A percentile compares a stretch with the other conserved stretches of the same genome.
These are phyloP conservation scores for Saposhnikovia divaricata DNA, from an alignment of 129 eudicot species.

Conservation along the genomic window DNA sequence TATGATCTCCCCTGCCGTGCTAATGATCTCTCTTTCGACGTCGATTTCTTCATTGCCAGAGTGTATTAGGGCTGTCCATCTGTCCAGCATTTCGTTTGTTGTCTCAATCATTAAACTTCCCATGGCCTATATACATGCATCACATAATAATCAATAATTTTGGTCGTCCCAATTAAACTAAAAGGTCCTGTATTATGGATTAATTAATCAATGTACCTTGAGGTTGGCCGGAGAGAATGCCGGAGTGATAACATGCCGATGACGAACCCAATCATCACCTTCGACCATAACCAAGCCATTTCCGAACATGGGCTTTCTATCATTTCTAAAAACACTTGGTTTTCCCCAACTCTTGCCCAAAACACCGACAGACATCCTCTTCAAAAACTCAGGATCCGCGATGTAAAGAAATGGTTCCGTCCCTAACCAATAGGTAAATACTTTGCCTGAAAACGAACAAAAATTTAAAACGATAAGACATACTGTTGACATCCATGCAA, in stretches of 20 bases:
- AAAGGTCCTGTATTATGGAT: too few relatives aligned
- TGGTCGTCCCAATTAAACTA: background rate
- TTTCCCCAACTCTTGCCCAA: constrained; percentile 92
- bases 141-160: background rate
- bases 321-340: constrained; percentile 73
- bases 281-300: constrained; percentile 82
- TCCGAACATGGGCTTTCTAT: constrained; percentile 88
- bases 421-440: constrained; percentile 83
- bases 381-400: constrained; percentile 75
- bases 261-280: constrained; percentile 91
- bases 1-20: constrained; percentile 70
- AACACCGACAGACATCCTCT: constrained; percentile 56
- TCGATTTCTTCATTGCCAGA: constrained; percentile 62
- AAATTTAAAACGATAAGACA: background rate
- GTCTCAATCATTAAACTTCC: constrained; percentile 77
- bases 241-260: constrained; percentile 78
- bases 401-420: constrained; percentile 84
- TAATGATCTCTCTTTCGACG: constrained; percentile 58
- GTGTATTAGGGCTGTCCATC: constrained; percentile 43
- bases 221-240: constrained; percentile 82
- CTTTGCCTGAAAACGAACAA: constrained; percentile 55
- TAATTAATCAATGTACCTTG: constrained; percentile 36
- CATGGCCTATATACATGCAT: constrained; percentile 48
- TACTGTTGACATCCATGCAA: background rate
- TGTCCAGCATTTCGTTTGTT: constrained; percentile 49